Base-by-base conservation (phyloP, 257 asterid genomes). In the Rhazya stricta region DNA sequence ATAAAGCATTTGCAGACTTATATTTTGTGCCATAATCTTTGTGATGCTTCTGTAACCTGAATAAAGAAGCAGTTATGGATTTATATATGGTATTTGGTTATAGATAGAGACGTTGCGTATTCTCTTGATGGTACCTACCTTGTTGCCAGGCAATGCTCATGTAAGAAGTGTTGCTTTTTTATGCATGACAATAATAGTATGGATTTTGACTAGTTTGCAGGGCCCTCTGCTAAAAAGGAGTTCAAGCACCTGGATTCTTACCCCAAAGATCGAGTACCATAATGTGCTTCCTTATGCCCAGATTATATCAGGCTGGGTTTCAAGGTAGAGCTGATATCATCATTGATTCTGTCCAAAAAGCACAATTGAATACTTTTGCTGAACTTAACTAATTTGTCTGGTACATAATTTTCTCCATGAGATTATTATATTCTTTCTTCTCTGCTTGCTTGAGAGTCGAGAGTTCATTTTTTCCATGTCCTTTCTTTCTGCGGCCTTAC, bases 241-340 rank as follows among this genome's bases (percentile, higher is more conserved):
- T 73, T 46, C 25, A 12, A 83, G 70, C 63, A 30, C 79, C 67
- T 91, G 96, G 92, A 45, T 48, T 7, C 30, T 80, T 54, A 86
- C 89, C 39, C 74, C 73, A 3, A 77, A 79, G n/a, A 81, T 89
- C 19, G 86, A 81, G 76, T 81, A 74, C 78, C 76, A 81, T 77
- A 79, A 87, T 54, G 54, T 89, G 90, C 90, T 87, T 79, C 94
- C 97, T 75, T 91, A 89, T 80, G 84, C 84, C 69, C 80, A 16
- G 57, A 72, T 87, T 81, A 73, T 91, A 77, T 85, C 89, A 45
- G 46, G 63, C 77, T 87, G 89, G 90, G 75, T 87, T 76, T 68
- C 76, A 48, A 74, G 94, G 97, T 89, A 88, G 68, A 66, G 13
- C 63, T 41, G 56, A 23, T 70, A 32, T 36, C 50, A 16, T 53